Base-by-base conservation (phyloP, 306 rosid species). In the Acacia confusa region DNA sequence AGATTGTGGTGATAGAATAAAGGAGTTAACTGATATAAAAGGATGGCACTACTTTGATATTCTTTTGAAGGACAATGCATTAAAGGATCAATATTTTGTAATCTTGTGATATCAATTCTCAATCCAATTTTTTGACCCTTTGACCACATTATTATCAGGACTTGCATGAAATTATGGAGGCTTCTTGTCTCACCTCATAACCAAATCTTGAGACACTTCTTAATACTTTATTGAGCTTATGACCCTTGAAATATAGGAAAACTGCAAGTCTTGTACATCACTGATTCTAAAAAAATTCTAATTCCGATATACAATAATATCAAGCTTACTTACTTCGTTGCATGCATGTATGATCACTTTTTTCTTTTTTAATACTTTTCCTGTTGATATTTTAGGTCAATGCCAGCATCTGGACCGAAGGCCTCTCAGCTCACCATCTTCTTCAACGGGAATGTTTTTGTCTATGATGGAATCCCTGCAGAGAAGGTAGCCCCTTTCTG, bases 391-490 rank as follows among this genome's bases (percentile, higher is more conserved):
- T 86, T 86, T 80, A 84, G 90, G 85, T 74, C 77, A 77, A 75
- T 70, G 87, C 74, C 81, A 76, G n/a, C 76, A 78, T 82, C 92
- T 85, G 87, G 85, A 58, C 41, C 36, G 55, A 82, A 76, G 69
- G 50, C 79, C 28, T 77, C 80, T 82, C 88, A 83, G 80, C 90
- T 92, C 58, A 85, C 88, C 76, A 89, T 92, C 75, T 75, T 83
- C 75, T 92, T 83, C 32, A 87, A 88, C 11, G 97, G 97, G 77
- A 87, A 85, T 2, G 86, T 90, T 61, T 84, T 74, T 63, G 82
- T 85, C 80, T 92, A 86, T 80, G 89, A 92, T 48, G 90, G 89
- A 76, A 81, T 92, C 71, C 87, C 94, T 71, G 89, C 88, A 72
- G 91, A 86, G 47, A 92, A 90, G 91, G 97, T 88, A 79, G 32